Conservation (phyloP, 2,329 filamentous ascomycete genomes). For the Thelonectria rubi region DNA sequence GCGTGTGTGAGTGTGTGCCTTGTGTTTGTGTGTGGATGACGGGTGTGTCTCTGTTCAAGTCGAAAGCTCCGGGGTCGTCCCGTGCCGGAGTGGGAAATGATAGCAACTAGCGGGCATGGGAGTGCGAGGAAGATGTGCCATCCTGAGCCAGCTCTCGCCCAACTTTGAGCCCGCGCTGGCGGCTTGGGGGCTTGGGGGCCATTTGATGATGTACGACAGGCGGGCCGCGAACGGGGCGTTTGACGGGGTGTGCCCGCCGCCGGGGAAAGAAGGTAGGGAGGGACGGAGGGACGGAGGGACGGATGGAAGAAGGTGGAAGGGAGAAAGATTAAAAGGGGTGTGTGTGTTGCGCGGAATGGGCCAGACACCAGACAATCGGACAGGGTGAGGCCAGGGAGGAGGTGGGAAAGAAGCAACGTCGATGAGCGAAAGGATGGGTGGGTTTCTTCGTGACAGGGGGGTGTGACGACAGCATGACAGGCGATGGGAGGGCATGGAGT, state of each 20-base stretch:
- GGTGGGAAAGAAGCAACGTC: slow-evolving; percentile 40
- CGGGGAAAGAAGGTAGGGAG: slow-evolving; percentile 37
- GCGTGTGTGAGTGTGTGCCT: slow-evolving; percentile 34
- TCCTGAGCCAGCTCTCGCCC: slow-evolving; percentile 1
- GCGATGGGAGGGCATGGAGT: background rate
- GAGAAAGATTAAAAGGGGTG: slow-evolving; percentile 19
- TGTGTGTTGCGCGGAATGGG: slow-evolving; percentile 24
- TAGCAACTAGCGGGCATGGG: background rate
- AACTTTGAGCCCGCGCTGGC: slow-evolving; percentile 32
- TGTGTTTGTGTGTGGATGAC: slow-evolving; percentile 31
- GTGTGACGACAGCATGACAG: background rate
- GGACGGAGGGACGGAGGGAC: background rate
- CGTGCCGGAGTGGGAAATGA: slow-evolving; percentile 25
- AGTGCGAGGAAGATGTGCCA: background rate
- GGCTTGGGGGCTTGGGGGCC: slow-evolving; percentile 34
- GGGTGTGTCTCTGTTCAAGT: slow-evolving; percentile 12
- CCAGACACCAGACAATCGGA: background rate
- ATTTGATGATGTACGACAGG: slow-evolving; percentile 39
- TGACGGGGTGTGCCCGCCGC: slow-evolving; percentile 22
- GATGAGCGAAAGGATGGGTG: slow-evolving; percentile 35
- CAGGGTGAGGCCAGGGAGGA: slow-evolving; percentile 22
- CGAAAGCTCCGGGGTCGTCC: slow-evolving; percentile 22
- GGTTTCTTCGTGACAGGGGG: slow-evolving; percentile 8
- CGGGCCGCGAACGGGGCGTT: slow-evolving; percentile 37
- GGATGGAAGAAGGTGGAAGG: slow-evolving; percentile 27